phyloP scores from a whole-genome alignment of 2,329 filamentous ascomycete species.

The Colletotrichum lini region DNA sequence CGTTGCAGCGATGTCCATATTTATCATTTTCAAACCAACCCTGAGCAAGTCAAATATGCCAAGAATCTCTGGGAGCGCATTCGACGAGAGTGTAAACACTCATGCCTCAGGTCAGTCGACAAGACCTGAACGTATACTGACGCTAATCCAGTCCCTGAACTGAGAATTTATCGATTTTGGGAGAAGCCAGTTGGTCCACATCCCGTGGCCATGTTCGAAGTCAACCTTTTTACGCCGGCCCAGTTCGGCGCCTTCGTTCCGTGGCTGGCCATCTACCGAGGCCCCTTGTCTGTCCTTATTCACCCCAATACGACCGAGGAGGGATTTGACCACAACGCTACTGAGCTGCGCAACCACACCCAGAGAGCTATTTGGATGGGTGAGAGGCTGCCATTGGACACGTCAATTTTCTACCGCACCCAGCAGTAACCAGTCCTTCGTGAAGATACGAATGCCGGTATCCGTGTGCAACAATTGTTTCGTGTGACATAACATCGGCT shows the following conservation, averaged over 20 bases:
- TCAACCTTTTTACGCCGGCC: conserved; percentile 86
- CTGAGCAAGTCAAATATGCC: conserved; percentile 76
- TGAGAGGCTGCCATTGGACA: conserved; percentile 74
- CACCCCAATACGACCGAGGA: conserved; percentile 83
- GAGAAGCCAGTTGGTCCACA: conserved; percentile 86
- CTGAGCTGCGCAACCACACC: conserved; percentile 71
- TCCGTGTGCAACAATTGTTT: neutral
- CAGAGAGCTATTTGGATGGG: conserved; percentile 83
- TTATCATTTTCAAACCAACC: conserved; percentile 80
- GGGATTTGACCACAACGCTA: conserved; percentile 48
- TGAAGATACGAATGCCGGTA: neutral
- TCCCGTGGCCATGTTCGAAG: conserved; percentile 90
- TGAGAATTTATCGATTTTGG: conserved; percentile 85
- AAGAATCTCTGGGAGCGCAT: conserved; percentile 83
- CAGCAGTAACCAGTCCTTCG: too few species aligned
- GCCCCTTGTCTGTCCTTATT: conserved; percentile 82
- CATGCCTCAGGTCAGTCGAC: neutral
- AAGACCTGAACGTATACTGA: conserved; percentile 5
- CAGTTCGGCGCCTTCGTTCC: conserved; percentile 92
- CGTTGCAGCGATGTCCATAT: conserved; percentile 80
- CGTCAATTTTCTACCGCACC: conserved; percentile 27
- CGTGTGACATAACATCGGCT: neutral
- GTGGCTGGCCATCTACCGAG: conserved; percentile 87
- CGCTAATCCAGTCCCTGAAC: conserved; percentile 78
- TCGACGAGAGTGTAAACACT: conserved; percentile 78